Conservation (phyloP, 495 filamentous ascomycete genomes). For the Tuber microsphaerosporum region DNA sequence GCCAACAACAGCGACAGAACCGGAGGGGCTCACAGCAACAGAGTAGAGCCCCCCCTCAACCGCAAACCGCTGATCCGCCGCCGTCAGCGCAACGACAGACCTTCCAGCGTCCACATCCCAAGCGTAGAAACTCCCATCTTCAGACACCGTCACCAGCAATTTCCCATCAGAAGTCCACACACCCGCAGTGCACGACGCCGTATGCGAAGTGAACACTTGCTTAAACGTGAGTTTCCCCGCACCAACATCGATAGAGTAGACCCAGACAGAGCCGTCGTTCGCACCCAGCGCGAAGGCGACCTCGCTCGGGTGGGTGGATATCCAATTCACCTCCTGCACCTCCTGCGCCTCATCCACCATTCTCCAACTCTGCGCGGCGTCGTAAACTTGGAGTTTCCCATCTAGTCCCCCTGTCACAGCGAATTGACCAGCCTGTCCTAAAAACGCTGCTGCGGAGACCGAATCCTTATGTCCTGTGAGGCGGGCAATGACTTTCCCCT, state of each 20-base stretch:
- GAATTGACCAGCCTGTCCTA: conserved; percentile 72
- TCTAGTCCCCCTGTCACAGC: conserved; percentile 81
- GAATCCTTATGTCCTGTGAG: conserved; percentile 85
- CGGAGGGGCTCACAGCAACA: conserved; percentile 69
- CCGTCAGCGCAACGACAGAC: conserved; percentile 70
- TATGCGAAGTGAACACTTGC: conserved; percentile 86
- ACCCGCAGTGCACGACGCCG: conserved; percentile 77
- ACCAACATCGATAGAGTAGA: conserved; percentile 69
- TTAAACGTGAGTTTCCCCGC: conserved; percentile 64
- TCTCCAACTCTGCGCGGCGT: conserved; percentile 48
- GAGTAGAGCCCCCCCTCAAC: conserved; percentile 88
- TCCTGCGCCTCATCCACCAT: conserved; percentile 69
- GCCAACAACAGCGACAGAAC: conserved; percentile 72
- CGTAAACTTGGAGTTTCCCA: conserved; percentile 58
- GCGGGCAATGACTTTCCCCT: conserved; percentile 61
- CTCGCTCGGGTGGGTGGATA: conserved; percentile 64
- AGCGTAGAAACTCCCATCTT: conserved; percentile 82
- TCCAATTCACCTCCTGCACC: conserved; percentile 91
- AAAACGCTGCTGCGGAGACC: conserved; percentile 78
- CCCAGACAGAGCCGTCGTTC: conserved; percentile 90
- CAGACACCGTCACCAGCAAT: conserved; percentile 79
- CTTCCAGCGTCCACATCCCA: conserved; percentile 78
- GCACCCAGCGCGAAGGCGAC: conserved; percentile 79
- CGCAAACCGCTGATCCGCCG: conserved; percentile 76
- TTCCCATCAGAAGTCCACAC: conserved; percentile 84